phyloP scores from a whole-genome alignment of 176 grass and related monocot genomes.

The Avena eriantha region DNA sequence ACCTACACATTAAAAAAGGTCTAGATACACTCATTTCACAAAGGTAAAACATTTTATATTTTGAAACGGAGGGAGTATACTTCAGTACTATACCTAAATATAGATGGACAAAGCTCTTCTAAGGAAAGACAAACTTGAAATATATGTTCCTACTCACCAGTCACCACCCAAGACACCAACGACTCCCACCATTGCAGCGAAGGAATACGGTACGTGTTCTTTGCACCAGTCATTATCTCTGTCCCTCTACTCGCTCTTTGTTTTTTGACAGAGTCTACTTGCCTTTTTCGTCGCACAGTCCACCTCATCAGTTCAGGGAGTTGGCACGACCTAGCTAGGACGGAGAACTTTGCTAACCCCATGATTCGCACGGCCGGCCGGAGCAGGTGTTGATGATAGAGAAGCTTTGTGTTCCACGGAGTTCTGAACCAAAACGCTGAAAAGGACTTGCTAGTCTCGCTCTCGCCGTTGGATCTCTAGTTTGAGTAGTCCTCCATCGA shows the following conservation, averaged over 20 bases:
- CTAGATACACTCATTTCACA: too few relatives aligned
- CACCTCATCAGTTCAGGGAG: not conserved
- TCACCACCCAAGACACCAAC: not conserved
- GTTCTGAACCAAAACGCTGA: not conserved
- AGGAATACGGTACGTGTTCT: not conserved
- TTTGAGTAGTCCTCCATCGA: not conserved
- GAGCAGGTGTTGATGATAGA: constrained; percentile 8
- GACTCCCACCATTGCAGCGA: constrained; percentile 2
- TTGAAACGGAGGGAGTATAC: too few relatives aligned
- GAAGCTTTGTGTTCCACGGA: not conserved
- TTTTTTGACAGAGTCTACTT: not conserved
- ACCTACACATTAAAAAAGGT: too few relatives aligned
- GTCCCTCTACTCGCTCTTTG: not conserved
- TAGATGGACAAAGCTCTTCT: not conserved
- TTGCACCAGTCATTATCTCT: not conserved
- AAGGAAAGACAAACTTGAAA: not conserved
- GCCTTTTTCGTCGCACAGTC: not conserved
- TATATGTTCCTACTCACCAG: not conserved
- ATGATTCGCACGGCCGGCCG: not conserved
- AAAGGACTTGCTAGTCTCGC: not conserved
- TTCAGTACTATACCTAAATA: too few relatives aligned
- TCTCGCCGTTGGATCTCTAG: not conserved
- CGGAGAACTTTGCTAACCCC: not conserved
- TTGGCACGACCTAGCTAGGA: not conserved
- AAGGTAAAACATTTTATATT: too few relatives aligned